Percentiles rank a stretch among this genome's conserved stretches.
These are phyloP conservation scores for Trypanosoma cruzi DNA, from an alignment of 208 protist genomes.

Conservation along the genomic window DNA sequence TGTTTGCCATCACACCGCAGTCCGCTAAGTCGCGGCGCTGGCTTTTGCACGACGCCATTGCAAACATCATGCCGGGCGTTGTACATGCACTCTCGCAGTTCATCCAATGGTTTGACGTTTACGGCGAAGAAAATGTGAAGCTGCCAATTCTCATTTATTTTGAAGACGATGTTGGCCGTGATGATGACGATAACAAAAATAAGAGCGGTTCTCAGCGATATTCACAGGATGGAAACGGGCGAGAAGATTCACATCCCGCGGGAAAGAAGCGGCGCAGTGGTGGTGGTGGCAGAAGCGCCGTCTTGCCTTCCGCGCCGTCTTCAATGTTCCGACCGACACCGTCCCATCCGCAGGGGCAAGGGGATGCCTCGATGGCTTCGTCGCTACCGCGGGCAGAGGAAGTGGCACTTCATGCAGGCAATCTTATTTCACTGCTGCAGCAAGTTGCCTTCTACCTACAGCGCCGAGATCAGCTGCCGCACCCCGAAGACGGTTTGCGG, in stretches of 20 bases:
- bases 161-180: conserved; percentile 18
- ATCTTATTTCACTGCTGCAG: conserved; percentile 25
- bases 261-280: background rate
- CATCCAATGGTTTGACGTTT: conserved; percentile 28
- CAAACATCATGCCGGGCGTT: conserved; percentile 36
- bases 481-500: background rate
- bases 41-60: conserved; percentile 33
- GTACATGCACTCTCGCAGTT: conserved; percentile 27
- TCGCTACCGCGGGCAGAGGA: conserved; percentile 11
- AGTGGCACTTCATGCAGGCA: conserved; percentile 29
- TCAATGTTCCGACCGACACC: too few species aligned
- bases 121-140: conserved; percentile 35
- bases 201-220: too few species aligned
- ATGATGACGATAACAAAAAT: too few species aligned
- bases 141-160: conserved; percentile 32
- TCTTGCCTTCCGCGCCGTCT: too few species aligned
- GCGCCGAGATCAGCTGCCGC: background rate
- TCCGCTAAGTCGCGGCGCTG: conserved; percentile 25
- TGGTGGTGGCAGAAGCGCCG: background rate
- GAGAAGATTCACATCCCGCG: too few species aligned
- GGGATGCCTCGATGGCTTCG: too few species aligned
- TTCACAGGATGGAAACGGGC: too few species aligned
- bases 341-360: too few species aligned
- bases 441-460: conserved; percentile 32
- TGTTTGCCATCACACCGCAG: conserved; percentile 32